Base-by-base conservation (phyloP, 352 stramenopile genomes). In the Peronospora belbahrii region DNA sequence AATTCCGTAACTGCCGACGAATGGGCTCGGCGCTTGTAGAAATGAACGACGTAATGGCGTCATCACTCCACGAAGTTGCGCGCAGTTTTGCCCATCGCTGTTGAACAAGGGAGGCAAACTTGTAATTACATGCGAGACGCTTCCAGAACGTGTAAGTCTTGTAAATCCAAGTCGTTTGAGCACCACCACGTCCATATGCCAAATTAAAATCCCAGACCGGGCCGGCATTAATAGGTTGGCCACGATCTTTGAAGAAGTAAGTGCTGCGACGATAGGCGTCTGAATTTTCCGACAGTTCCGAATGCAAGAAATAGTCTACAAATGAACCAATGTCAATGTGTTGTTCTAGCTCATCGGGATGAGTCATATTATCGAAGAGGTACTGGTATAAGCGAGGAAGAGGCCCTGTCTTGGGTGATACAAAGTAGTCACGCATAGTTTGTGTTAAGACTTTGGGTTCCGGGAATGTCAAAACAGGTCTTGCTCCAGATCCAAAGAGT, bases 201-300 rank as follows among this genome's bases (percentile, higher is more conserved):
- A 86, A 46, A 46, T 86, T 86, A 33, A 84, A 77, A 40, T 86
- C 74, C 75, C 75, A 87, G 9, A 83, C 66, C 1, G 72, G 73
- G 0, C 75, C 75, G 34, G 73, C 73, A 47, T 87, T 82, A 24
- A 87, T 85, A 8, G 73, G 65, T 23, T 78, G 54, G 7, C 49
- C 52, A 19, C 75, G 75, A 27, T 87, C 73, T 38, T 87, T 85
- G 60, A 85, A 85, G 39, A 84, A 87, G 57, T 70, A 85, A 6
- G 70, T 55, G 41, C 75, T 85, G 19, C 68, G 62, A 9, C 70
- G 61, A 19, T 87, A 87, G 3, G 72, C 70, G 33, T 85, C 70
- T 7, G 67, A 64, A 42, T 87, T 85, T 27, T 63, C 51, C 10
- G 72, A 82, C 25, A 83, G 45, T 54, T 87, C 75, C 3, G 72